Conservation (phyloP, 2,329 filamentous ascomycete genomes). For the Trichoderma sp. region DNA sequence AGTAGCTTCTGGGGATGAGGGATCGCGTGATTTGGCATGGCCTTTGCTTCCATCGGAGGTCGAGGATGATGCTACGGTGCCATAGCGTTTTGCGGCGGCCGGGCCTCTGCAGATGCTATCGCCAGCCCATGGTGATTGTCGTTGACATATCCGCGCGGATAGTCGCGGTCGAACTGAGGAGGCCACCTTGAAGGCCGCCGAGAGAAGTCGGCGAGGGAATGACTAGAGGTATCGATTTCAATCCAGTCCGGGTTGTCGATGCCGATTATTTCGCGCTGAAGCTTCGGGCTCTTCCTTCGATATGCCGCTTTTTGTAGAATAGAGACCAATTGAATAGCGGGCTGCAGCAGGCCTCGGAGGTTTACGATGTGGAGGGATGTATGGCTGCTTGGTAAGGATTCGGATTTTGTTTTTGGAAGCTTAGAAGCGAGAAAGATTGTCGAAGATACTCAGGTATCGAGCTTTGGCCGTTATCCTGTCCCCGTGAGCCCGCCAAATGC, state of each 20-base stretch:
- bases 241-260: background rate
- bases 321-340: background rate
- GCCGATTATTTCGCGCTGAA: background rate
- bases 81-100: slow-evolving; percentile 43
- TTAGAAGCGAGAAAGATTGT: background rate
- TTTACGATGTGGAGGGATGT: background rate
- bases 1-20: slow-evolving; percentile 32
- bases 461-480: background rate
- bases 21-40: slow-evolving; percentile 34
- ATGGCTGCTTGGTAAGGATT: background rate
- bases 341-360: background rate
- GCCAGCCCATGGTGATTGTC: slow-evolving; percentile 45
- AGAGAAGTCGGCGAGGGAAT: background rate
- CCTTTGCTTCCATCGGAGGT: slow-evolving; percentile 22
- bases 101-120: slow-evolving; percentile 46
- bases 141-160: slow-evolving; percentile 48
- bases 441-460: background rate
- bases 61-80: slow-evolving; percentile 36
- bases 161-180: slow-evolving; percentile 48
- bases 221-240: background rate
- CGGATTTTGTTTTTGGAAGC: background rate
- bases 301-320: background rate
- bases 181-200: slow-evolving; percentile 42
- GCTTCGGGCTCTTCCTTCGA: background rate
- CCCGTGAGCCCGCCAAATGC: background rate